Evolutionary conservation across 768 basidiomycete genomes (phyloP).

Genomic region (Mycena floridula): DNA sequence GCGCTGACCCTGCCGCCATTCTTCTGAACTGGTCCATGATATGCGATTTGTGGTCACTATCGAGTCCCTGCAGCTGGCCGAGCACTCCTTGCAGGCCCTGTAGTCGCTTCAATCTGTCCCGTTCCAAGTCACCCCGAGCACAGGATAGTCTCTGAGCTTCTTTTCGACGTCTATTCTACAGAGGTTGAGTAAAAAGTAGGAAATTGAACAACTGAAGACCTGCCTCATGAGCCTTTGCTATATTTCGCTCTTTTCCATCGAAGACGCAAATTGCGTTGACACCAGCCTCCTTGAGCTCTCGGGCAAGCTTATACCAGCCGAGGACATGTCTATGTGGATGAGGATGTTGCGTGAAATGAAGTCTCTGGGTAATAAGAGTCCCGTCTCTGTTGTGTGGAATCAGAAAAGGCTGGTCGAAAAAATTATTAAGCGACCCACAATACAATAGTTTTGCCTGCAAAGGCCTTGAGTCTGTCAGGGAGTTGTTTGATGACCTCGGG

Average conservation of each 20-base stretch:
- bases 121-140: slow-evolving; percentile 53
- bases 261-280: not conserved
- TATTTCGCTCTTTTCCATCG: slow-evolving; percentile 36
- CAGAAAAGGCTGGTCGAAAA: not conserved
- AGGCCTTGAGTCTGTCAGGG: slow-evolving; percentile 53
- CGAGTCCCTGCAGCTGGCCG: slow-evolving; percentile 28
- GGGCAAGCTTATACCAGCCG: slow-evolving; percentile 69
- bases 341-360: slow-evolving; percentile 65
- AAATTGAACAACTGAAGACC: slow-evolving; percentile 13
- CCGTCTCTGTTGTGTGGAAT: slow-evolving; percentile 54
- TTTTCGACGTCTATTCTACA: slow-evolving; percentile 51
- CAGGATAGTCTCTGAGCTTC: slow-evolving; percentile 39
- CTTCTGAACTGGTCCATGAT: no score
- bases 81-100: slow-evolving; percentile 33
- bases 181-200: not conserved
- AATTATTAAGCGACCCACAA: slow-evolving; percentile 42
- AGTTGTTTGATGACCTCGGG: slow-evolving; percentile 59
- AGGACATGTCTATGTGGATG: slow-evolving; percentile 66
- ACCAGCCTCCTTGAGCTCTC: slow-evolving; percentile 50
- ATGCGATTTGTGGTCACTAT: slow-evolving; percentile 19
- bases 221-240: slow-evolving; percentile 72
- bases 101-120: slow-evolving; percentile 50
- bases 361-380: slow-evolving; percentile 77
- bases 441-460: slow-evolving; percentile 65
- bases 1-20: no score